phyloP scores from a whole-genome alignment of 371 early-diverging fungal species.

The Apophysomyces variabilis region DNA sequence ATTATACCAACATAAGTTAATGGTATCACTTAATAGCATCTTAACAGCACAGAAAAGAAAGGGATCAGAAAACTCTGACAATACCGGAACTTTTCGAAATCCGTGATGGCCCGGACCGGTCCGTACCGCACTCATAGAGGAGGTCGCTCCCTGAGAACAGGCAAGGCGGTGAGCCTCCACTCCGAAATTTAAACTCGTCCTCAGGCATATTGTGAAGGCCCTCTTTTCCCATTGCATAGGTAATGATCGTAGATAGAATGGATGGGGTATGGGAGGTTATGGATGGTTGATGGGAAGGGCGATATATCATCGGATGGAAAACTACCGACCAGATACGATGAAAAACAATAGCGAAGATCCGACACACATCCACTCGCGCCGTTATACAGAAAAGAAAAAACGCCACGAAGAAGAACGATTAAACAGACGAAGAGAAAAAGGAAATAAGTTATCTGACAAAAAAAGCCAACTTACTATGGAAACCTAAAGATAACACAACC shows the following conservation, averaged over 20 bases:
- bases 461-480: too few relatives aligned
- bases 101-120: background rate
- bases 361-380: background rate
- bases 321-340: background rate
- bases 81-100: too few relatives aligned
- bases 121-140: background rate
- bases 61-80: too few relatives aligned
- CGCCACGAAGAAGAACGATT: background rate
- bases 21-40: too few relatives aligned
- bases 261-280: background rate
- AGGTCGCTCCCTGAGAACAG: background rate
- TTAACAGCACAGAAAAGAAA: too few relatives aligned
- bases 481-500: background rate
- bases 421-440: too few relatives aligned
- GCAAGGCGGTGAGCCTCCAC: background rate
- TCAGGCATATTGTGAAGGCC: slow-evolving; percentile 3
- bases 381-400: background rate
- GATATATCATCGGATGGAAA: background rate
- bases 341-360: background rate
- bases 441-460: too few relatives aligned
- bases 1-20: too few relatives aligned
- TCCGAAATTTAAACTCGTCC: slow-evolving; percentile 9
- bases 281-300: background rate
- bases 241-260: slow-evolving; percentile 1
- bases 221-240: slow-evolving; percentile 12